A percentile compares a stretch with the other conserved stretches of the same genome.
phyloP scores from a whole-genome alignment of 805 yeast genomes.

The Ogataea corticis region DNA sequence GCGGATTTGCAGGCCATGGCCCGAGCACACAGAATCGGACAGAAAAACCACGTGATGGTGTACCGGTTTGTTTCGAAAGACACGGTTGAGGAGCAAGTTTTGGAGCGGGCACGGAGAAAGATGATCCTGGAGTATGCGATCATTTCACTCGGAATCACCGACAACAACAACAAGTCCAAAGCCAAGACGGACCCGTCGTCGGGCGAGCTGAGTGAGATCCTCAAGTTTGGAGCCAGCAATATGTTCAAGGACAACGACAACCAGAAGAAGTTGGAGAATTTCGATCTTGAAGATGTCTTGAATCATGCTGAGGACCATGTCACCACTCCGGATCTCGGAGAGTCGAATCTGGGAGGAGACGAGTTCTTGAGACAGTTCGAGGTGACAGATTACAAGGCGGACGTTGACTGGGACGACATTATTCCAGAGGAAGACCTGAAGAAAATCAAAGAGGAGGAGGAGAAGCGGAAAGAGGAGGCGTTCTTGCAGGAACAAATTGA shows the following conservation, averaged over 20 bases:
- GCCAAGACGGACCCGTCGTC: conserved; percentile 74
- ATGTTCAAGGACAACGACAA: conserved; percentile 95
- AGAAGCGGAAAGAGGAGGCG: conserved; percentile 80
- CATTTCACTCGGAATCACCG: conserved; percentile 93
- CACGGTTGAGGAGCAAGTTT: conserved; percentile 95
- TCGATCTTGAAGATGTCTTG: conserved; percentile 93
- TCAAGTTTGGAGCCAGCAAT: conserved; percentile 97
- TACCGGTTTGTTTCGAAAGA: conserved; percentile 97
- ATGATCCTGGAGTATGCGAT: conserved; percentile 98
- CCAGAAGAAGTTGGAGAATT: conserved; percentile 91
- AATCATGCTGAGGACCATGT: conserved; percentile 97
- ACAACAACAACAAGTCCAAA: conserved; percentile 48
- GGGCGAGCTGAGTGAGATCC: conserved; percentile 85
- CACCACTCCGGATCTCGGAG: conserved; percentile 95
- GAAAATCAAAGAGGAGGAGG: conserved; percentile 88
- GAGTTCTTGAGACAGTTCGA: conserved; percentile 96
- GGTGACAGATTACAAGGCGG: conserved; percentile 98
- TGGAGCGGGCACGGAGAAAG: conserved; percentile 95
- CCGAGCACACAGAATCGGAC: conserved; percentile 99
- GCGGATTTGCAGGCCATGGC: conserved; percentile 99
- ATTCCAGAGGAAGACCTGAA: conserved; percentile 92
- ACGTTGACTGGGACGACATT: conserved; percentile 98
- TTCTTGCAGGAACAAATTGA: conserved; percentile 87
- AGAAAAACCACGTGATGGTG: conserved; percentile 95
- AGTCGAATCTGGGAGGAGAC: conserved; percentile 97